Percentiles rank a stretch among this genome's conserved stretches.
These are phyloP conservation scores for Kwoniella bestiolae DNA, from an alignment of 768 basidiomycete genomes.

Conservation along the genomic window DNA sequence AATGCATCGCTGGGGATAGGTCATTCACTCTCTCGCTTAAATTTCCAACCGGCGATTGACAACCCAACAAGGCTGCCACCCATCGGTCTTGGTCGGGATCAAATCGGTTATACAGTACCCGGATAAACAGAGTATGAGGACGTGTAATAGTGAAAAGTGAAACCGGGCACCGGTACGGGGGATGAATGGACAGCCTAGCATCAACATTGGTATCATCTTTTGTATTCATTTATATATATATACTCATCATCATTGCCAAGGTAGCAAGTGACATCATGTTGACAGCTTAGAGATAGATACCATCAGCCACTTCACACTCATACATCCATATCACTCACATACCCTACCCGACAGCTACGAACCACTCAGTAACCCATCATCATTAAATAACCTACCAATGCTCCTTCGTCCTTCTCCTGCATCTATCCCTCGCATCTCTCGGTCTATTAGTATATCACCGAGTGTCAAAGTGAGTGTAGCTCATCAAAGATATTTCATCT, in stretches of 20 bases:
- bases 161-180: conserved; percentile 4
- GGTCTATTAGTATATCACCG: conserved; percentile 3
- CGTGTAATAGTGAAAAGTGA: background rate
- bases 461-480: conserved; percentile 10
- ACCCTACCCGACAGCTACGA: background rate
- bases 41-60: too few species aligned
- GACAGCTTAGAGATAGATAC: too few species aligned
- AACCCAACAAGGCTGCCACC: background rate
- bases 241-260: background rate
- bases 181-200: too few species aligned
- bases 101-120: background rate
- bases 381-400: conserved; percentile 6
- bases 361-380: background rate
- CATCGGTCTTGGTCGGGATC: conserved; percentile 1
- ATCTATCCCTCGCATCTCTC: conserved; percentile 3
- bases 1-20: background rate
- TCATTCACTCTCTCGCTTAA: too few species aligned
- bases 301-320: background rate
- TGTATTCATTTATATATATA: conserved; percentile 1
- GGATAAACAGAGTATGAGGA: background rate
- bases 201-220: too few species aligned
- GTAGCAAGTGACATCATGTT: too few species aligned
- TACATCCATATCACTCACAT: background rate
- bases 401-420: conserved; percentile 4
- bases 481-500: too few species aligned